Conservation (phyloP, 495 filamentous ascomycete species). For the Trichoderma reesei region DNA sequence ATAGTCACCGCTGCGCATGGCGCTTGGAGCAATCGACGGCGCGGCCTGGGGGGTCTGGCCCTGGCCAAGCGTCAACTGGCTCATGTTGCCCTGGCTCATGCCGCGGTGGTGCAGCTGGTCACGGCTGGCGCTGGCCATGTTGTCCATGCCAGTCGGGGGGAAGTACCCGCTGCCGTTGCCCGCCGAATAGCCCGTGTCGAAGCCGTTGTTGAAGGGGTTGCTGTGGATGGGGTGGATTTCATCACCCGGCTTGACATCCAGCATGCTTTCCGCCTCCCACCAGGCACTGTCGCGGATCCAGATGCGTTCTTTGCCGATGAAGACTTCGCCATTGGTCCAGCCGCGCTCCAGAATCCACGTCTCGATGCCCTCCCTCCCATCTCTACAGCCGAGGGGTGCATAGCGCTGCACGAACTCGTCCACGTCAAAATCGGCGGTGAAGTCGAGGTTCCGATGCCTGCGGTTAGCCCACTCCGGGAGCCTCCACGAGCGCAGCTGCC, state of each 20-base stretch:
- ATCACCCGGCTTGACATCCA: conserved; percentile 68
- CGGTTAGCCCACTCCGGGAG: conserved; percentile 95
- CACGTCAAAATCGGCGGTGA: conserved; percentile 90
- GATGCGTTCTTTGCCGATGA: conserved; percentile 78
- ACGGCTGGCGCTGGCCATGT: conserved; percentile 54
- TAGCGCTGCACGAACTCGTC: conserved; percentile 86
- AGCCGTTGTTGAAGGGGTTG: conserved; percentile 37
- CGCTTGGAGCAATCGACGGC: conserved; percentile 64
- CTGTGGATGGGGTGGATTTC: conserved; percentile 33
- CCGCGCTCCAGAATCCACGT: conserved; percentile 92
- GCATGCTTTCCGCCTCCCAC: conserved; percentile 97
- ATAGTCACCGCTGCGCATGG: conserved; percentile 72
- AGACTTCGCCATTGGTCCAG: conserved; percentile 96
- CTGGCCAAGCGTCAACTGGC: conserved; percentile 41
- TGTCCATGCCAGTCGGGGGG: conserved; percentile 47
- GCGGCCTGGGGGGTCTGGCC: conserved; percentile 35
- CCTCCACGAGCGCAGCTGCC: conserved; percentile 85
- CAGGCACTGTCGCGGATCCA: conserved; percentile 92
- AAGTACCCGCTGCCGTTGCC: conserved; percentile 61
- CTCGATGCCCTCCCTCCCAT: conserved; percentile 87
- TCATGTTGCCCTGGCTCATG: conserved; percentile 48
- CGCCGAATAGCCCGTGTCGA: conserved; percentile 59
- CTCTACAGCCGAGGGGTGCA: conserved; percentile 70
- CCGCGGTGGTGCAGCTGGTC: conserved; percentile 59
- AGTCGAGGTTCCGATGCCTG: conserved; percentile 84